Evolutionary conservation across 352 stramenopile genomes (phyloP).

Genomic region (Globisporangium nagaii): DNA sequence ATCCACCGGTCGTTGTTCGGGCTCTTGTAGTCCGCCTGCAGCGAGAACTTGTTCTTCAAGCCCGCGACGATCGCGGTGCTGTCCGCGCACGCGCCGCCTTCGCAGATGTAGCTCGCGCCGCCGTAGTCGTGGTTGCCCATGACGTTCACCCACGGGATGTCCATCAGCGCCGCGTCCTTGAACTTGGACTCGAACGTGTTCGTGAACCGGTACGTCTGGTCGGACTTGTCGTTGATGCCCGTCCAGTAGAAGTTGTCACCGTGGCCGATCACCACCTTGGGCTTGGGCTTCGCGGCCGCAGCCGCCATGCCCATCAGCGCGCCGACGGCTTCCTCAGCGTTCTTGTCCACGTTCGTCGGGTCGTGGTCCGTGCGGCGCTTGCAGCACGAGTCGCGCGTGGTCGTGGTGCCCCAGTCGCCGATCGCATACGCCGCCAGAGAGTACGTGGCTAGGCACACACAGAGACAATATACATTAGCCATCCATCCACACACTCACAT

Average conservation of each 20-base stretch:
- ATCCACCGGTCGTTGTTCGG: constrained; percentile 78
- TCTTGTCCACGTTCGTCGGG: constrained; percentile 48
- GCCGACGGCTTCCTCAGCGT: constrained; percentile 61
- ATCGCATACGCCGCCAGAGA: constrained; percentile 61
- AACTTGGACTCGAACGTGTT: constrained; percentile 57
- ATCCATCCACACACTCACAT: neutral
- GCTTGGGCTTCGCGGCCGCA: constrained; percentile 22
- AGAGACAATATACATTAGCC: neutral
- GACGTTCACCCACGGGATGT: constrained; percentile 55
- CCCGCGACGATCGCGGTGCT: constrained; percentile 5
- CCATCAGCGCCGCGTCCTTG: constrained; percentile 35
- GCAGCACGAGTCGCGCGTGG: constrained; percentile 63
- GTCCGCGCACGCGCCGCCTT: constrained; percentile 15
- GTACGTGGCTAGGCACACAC: constrained; percentile 23
- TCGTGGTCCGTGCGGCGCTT: constrained; percentile 47
- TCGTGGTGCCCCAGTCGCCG: constrained; percentile 69
- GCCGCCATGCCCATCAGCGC: constrained; percentile 56
- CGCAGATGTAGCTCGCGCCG: constrained; percentile 52
- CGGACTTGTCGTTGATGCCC: constrained; percentile 35
- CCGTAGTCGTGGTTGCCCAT: constrained; percentile 74
- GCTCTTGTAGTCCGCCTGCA: constrained; percentile 76
- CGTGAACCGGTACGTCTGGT: constrained; percentile 42
- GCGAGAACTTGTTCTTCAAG: constrained; percentile 47
- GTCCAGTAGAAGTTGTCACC: constrained; percentile 73
- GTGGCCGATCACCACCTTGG: constrained; percentile 59